Conservation (phyloP, 371 early-diverging fungal genomes). For the Actinomucor elegans region DNA sequence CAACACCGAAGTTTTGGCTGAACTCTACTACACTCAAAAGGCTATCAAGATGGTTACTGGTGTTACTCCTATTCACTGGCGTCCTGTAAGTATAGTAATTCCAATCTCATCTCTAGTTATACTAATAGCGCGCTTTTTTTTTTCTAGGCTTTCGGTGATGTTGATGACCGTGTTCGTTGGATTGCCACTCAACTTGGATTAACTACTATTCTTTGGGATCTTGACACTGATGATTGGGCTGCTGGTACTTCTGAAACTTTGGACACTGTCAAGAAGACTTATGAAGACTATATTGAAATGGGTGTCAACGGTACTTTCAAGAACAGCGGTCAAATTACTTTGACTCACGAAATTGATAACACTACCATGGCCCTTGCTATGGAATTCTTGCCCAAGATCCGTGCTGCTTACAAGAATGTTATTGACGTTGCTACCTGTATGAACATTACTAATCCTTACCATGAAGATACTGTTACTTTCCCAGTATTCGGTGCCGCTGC, state of each 20-base stretch:
- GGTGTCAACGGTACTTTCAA: conserved; percentile 49
- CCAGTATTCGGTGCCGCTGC: conserved; percentile 23
- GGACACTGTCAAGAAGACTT: conserved; percentile 32
- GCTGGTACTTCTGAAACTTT: conserved; percentile 46
- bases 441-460: conserved; percentile 56
- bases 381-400: conserved; percentile 48
- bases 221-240: conserved; percentile 59
- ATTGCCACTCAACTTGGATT: conserved; percentile 56
- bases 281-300: conserved; percentile 43
- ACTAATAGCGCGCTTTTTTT: conserved; percentile 20
- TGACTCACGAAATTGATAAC: conserved; percentile 59
- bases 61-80: conserved; percentile 50
- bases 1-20: conserved; percentile 71
- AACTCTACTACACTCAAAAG: conserved; percentile 69
- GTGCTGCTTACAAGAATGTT: conserved; percentile 45
- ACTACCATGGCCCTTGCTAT: conserved; percentile 50
- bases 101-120: not conserved
- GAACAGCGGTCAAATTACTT: conserved; percentile 43
- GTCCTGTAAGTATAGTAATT: conserved; percentile 37
- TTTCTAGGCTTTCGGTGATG: conserved; percentile 55
- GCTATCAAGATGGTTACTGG: conserved; percentile 59
- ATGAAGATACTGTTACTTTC: conserved; percentile 37
- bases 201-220: conserved; percentile 50
- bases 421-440: conserved; percentile 53
- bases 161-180: conserved; percentile 68